These are phyloP conservation scores for Xylaria sp. DNA, from an alignment of 2,329 filamentous ascomycete species.

Conservation along the genomic window DNA sequence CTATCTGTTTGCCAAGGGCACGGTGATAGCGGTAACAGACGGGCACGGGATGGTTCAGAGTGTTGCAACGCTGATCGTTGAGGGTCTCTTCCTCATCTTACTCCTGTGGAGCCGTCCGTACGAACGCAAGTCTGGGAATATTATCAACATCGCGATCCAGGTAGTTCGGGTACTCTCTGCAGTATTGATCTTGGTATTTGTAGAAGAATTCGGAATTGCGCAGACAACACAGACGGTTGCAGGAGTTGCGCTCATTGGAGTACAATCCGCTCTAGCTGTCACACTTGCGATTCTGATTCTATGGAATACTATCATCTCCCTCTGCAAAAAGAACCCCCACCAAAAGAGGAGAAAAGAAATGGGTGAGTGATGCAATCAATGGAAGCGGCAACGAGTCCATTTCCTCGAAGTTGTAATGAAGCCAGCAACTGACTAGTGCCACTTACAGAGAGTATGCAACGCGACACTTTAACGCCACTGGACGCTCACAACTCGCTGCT, in stretches of 20 bases:
- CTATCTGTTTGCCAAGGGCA: constrained; percentile 91
- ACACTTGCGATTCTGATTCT: constrained; percentile 86
- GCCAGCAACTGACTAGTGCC: constrained; percentile 19
- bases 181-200: constrained; percentile 88
- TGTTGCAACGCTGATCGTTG: constrained; percentile 81
- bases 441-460: constrained; percentile 75
- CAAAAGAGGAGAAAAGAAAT: constrained; percentile 87
- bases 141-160: constrained; percentile 94
- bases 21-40: constrained; percentile 83
- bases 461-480: constrained; percentile 84
- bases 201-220: constrained; percentile 88
- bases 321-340: constrained; percentile 89
- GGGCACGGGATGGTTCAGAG: constrained; percentile 87
- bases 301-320: constrained; percentile 86
- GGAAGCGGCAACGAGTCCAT: background rate
- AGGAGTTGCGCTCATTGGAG: constrained; percentile 90
- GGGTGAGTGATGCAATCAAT: constrained; percentile 67
- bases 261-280: constrained; percentile 86
- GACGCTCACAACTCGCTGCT: constrained; percentile 89
- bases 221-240: constrained; percentile 95
- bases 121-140: constrained; percentile 84
- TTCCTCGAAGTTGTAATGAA: constrained; percentile 12
- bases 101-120: constrained; percentile 88
- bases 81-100: constrained; percentile 79
- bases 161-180: constrained; percentile 89